Evolutionary conservation across 2,329 filamentous ascomycete genomes (phyloP).

Genomic region (Pleomassaria siparia): DNA sequence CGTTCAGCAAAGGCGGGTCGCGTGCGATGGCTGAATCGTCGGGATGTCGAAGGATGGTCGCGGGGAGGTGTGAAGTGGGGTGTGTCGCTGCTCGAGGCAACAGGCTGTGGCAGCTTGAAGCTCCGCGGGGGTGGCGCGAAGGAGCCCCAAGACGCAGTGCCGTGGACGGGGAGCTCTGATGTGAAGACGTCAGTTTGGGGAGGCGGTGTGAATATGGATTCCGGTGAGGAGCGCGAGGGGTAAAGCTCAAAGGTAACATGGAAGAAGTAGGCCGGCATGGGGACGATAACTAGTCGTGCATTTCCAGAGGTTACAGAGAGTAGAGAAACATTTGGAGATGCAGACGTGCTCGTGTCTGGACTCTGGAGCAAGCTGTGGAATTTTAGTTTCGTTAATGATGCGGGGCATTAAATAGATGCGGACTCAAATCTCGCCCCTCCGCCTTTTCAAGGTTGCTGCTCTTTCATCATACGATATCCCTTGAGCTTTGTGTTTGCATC

Average conservation of each 20-base stretch:
- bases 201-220: constrained; percentile 43
- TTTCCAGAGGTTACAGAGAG: constrained; percentile 14
- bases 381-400: too few species aligned
- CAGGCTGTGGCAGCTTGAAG: constrained; percentile 18
- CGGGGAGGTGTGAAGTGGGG: constrained; percentile 12
- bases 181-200: constrained; percentile 50
- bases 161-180: constrained; percentile 47
- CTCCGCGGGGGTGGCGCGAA: constrained; percentile 15
- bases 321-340: background rate
- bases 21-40: constrained; percentile 35
- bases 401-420: too few species aligned
- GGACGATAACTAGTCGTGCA: constrained; percentile 8
- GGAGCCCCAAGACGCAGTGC: constrained; percentile 41
- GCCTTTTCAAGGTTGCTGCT: too few species aligned
- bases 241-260: constrained; percentile 64
- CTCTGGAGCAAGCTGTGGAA: background rate
- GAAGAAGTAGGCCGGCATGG: constrained; percentile 65
- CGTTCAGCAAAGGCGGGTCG: constrained; percentile 40
- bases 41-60: constrained; percentile 21
- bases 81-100: constrained; percentile 30
- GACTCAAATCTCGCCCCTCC: too few species aligned
- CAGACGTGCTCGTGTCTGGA: background rate
- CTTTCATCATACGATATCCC: too few species aligned
- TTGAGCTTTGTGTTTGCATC: too few species aligned
- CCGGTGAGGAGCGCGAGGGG: constrained; percentile 39